phyloP scores from a whole-genome alignment of 495 filamentous ascomycete species.

The Hypoxylon trugodes region DNA sequence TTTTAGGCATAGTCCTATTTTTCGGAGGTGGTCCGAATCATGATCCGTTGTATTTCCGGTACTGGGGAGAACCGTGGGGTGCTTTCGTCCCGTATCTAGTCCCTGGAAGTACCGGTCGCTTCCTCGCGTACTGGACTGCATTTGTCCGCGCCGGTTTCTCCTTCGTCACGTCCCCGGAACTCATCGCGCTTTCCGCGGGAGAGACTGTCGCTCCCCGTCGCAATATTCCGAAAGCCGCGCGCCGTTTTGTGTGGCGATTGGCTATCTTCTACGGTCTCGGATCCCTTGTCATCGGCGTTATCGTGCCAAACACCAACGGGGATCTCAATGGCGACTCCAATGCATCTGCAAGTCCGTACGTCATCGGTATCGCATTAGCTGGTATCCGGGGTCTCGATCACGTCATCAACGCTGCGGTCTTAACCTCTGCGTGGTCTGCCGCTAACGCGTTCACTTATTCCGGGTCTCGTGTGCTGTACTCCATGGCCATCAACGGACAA shows the following conservation, averaged over 20 bases:
- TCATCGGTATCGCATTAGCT: slow-evolving; percentile 56
- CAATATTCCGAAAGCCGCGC: slow-evolving; percentile 76
- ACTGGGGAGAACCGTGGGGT: slow-evolving; percentile 73
- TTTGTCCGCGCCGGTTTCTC: slow-evolving; percentile 58
- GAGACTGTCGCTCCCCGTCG: slow-evolving; percentile 81
- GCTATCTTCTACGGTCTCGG: slow-evolving; percentile 77
- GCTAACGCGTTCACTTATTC: slow-evolving; percentile 86
- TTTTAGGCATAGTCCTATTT: slow-evolving; percentile 77
- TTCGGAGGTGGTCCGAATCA: slow-evolving; percentile 69
- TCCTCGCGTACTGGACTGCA: slow-evolving; percentile 58
- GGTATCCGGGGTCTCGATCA: slow-evolving; percentile 57
- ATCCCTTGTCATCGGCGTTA: slow-evolving; percentile 73
- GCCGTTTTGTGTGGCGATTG: slow-evolving; percentile 74
- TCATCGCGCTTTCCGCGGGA: slow-evolving; percentile 72
- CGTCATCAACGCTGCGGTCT: slow-evolving; percentile 57
- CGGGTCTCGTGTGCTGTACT: slow-evolving; percentile 79
- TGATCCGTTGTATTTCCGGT: slow-evolving; percentile 67
- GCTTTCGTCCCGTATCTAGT: slow-evolving; percentile 70
- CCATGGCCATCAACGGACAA: slow-evolving; percentile 68
- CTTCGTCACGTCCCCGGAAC: slow-evolving; percentile 59
- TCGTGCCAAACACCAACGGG: slow-evolving; percentile 66
- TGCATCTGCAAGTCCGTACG: slow-evolving; percentile 71
- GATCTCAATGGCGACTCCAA: slow-evolving; percentile 58
- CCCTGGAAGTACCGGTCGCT: slow-evolving; percentile 57
- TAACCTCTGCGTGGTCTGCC: slow-evolving; percentile 61